Conservation (phyloP, 2,329 filamentous ascomycete species). For the Lachnellula arida region DNA sequence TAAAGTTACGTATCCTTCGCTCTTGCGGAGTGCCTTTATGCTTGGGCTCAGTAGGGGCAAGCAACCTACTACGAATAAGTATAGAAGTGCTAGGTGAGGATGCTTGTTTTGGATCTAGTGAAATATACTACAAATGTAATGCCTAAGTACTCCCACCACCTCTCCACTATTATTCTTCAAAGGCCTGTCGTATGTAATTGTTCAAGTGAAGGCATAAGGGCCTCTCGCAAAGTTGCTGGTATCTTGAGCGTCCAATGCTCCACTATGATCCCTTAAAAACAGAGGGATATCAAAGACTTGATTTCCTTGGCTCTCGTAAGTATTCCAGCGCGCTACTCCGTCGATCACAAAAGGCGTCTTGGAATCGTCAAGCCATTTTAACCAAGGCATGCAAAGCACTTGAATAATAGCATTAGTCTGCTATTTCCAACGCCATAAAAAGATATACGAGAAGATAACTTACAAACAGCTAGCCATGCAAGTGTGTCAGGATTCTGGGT, state of each 20-base stretch:
- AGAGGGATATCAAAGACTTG: background rate
- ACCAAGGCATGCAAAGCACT: background rate
- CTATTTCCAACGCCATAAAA: background rate
- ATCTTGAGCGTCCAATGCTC: background rate
- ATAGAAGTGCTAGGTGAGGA: too few relatives aligned
- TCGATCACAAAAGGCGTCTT: background rate
- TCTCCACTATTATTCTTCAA: too few relatives aligned
- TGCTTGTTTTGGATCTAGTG: too few relatives aligned
- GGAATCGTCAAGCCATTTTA: background rate
- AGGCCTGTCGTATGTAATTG: background rate
- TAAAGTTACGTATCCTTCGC: too few relatives aligned
- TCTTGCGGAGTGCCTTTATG: too few relatives aligned
- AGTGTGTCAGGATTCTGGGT: background rate
- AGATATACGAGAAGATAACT: background rate
- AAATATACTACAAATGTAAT: too few relatives aligned
- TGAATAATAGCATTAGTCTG: background rate
- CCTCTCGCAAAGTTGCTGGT: background rate
- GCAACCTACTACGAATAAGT: too few relatives aligned
- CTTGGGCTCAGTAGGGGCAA: too few relatives aligned
- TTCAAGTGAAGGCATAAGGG: background rate
- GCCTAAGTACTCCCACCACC: too few relatives aligned
- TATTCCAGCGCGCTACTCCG: background rate
- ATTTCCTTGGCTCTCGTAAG: background rate
- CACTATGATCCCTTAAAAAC: background rate
- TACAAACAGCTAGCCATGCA: background rate